These are phyloP conservation scores for Tetraselmis striata DNA, from an alignment of 139 green algal species.

Conservation along the genomic window DNA sequence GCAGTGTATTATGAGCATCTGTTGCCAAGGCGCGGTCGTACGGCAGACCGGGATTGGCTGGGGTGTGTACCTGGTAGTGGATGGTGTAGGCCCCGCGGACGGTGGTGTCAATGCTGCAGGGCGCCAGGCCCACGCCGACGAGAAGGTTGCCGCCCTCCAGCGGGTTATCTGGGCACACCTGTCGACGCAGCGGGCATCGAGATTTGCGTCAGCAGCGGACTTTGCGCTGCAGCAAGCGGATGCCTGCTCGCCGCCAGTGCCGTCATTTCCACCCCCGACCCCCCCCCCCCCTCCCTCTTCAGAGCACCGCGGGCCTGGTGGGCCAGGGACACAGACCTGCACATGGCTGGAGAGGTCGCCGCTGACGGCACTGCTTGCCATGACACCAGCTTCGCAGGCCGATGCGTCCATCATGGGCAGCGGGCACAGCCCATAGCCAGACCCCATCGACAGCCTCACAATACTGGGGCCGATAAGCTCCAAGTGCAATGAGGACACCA, in stretches of 20 bases:
- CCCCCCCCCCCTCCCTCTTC: no score
- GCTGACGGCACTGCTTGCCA: neutral
- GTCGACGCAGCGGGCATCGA: neutral
- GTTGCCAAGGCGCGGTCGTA: neutral
- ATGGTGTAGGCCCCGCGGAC: neutral
- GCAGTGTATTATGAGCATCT: neutral
- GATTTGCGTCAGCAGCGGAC: neutral
- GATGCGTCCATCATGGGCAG: neutral
- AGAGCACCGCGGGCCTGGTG: no score
- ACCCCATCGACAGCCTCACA: neutral
- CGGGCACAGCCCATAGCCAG: neutral
- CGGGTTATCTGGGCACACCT: neutral
- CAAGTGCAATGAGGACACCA: neutral
- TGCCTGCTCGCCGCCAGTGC: no score
- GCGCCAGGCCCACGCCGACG: neutral
- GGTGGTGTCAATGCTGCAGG: neutral
- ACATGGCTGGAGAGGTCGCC: neutral
- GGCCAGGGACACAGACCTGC: neutral
- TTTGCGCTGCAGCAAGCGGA: neutral
- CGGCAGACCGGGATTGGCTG: neutral
- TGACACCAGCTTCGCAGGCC: neutral
- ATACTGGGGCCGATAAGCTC: neutral
- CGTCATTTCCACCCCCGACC: no score
- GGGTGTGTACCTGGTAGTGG: neutral
- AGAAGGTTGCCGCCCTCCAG: neutral